Evolutionary conservation across 495 filamentous ascomycete species (phyloP), one percentile per base, ranked within the genome.

Genomic region (Aspergillus coremiiformis): DNA sequence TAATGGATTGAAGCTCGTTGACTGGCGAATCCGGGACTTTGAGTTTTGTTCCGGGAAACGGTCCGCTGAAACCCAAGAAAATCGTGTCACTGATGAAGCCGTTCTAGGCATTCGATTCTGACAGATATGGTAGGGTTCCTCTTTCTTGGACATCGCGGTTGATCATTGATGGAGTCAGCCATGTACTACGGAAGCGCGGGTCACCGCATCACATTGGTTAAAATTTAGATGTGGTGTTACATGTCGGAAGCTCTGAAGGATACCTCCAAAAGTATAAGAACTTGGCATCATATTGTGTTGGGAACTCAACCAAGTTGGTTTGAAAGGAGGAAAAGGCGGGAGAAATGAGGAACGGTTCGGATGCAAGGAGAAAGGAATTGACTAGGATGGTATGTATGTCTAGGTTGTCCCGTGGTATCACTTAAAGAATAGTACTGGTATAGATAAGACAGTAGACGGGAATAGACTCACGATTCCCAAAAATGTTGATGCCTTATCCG

Each of bases 401-500:
- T n/a, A n/a, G n/a, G n/a, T 15, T 35, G 14, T 35, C 5, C 32
- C 32, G 14, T 35, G 32, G 32, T 35, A 35, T n/a, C n/a, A n/a
- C n/a, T n/a, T n/a, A n/a, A n/a, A n/a, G n/a, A n/a, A n/a, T n/a
- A n/a, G n/a, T n/a, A n/a, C n/a, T n/a, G n/a, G n/a, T 35, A 35
- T 15, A 35, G 32, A 35, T 35, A 35, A 29, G 42, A 44, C n/a
- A 3, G 5, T 26, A 27, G 24, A 27, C 24, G 4, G 4, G 8
- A n/a, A 44, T 19, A 29, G 42, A 44, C 14, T 23, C 21, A 5
- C 41, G 15, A 37, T 2, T 19, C 17, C 7, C 4, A 41, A 41
- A 19, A 21, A 41, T 41, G 7, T 20, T 6, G 48, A 30, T 51
- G 48, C 48, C 48, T 51, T 51, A 51, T 41, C 37, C 37, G 19